Conservation (phyloP, 1,284 basidiomycete species). For the Boletus putidus region DNA sequence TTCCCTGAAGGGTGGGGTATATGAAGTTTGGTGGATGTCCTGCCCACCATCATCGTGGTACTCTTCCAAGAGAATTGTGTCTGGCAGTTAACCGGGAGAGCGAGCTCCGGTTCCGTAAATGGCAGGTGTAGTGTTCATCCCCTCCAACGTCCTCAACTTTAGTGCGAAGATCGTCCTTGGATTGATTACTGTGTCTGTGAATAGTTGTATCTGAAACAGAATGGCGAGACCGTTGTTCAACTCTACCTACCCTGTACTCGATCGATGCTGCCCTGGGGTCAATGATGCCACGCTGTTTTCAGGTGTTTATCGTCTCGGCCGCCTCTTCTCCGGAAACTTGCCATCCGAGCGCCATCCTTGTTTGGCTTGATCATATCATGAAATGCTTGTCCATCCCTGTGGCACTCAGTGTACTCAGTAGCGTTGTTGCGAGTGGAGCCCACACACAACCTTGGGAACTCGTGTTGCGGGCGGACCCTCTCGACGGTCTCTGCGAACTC, state of each 20-base stretch:
- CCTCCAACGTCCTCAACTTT: not conserved
- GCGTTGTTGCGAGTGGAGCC: constrained; percentile 1
- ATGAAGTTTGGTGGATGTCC: constrained; percentile 49
- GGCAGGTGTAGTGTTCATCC: constrained; percentile 30
- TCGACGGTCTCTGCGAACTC: constrained; percentile 17
- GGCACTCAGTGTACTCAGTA: constrained; percentile 3
- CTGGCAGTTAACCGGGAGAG: not conserved
- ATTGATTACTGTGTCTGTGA: not conserved
- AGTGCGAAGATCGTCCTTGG: not conserved
- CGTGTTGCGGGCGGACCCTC: constrained; percentile 21
- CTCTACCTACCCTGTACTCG: no score
- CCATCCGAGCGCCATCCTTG: not conserved
- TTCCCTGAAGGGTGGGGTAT: constrained; percentile 59
- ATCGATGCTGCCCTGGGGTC: not conserved
- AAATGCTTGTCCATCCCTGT: constrained; percentile 7
- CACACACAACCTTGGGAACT: constrained; percentile 28
- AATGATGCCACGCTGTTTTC: constrained; percentile 5
- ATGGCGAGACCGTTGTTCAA: not conserved
- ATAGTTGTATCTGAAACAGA: not conserved
- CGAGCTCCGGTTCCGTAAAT: constrained; percentile 24
- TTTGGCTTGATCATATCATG: constrained; percentile 10
- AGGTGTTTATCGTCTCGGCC: constrained; percentile 8
- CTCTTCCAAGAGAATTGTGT: constrained; percentile 12
- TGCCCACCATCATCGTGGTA: constrained; percentile 37
- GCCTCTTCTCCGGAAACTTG: not conserved